Base-by-base conservation (phyloP, 495 filamentous ascomycete genomes). In the Penicillium silybi region DNA sequence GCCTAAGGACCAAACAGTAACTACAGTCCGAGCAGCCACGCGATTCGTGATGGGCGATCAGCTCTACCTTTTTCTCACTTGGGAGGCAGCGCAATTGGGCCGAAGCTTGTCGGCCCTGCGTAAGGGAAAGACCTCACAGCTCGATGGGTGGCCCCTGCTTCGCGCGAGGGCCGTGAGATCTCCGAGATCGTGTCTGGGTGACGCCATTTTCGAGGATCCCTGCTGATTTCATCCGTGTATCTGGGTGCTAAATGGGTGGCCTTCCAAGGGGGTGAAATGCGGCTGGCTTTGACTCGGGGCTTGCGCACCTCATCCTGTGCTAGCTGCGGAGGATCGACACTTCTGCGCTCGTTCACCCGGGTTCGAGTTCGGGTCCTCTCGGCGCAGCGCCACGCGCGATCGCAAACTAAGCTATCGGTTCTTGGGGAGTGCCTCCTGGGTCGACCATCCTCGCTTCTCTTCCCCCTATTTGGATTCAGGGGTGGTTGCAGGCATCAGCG, bases 121-220 rank as follows among this genome's bases (percentile, higher is more conserved):
- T 44, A 50, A 53, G 50, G 46, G 54, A 20, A 13, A 29, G 18
- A 43, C 32, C 19, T 26, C 57, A 57, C 34, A 41, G 51, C 41
- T 41, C 55, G 44, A 47, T 10, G 29, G 38, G 57, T 64, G 57
- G 58, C 52, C 61, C 58, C 43, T 49, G 61, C 58, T 50, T 52
- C 46, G 22, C 41, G 16, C 41, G 47, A 15, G 43, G 41, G 16
- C 20, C 18, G 19, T 32, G 42, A 58, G 57, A 64, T 64, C 49
- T 44, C 22, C 29, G 29, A 50, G 59, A 49, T 57, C 39, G 40
- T 54, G 44, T 44, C 29, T 18, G 48, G 1, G 15, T 44, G 41
- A 51, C 41, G 29, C 26, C n/a, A 44, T 10, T 32, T 13, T 15
- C 13, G 29, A 4, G 29, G 11, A 32, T 32, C 29, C 29, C 29